These are phyloP conservation scores for Syzygium aqueum DNA, from an alignment of 345 rosid genomes.

Conservation along the genomic window DNA sequence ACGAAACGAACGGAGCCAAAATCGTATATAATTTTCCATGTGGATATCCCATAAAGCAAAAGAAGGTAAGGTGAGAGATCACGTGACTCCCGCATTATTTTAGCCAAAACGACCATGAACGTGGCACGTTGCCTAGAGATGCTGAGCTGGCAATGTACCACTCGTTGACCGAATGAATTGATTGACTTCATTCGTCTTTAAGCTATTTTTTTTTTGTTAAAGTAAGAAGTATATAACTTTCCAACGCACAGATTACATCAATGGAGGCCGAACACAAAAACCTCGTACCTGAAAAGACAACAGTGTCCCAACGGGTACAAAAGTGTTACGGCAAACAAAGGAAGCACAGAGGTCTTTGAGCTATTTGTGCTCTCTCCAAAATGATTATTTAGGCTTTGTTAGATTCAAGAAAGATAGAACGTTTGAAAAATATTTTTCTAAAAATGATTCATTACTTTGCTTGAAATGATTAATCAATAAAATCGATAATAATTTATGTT, in stretches of 20 bases:
- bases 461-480: too few relatives aligned
- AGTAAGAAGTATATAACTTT: too few relatives aligned
- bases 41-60: not conserved
- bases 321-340: too few relatives aligned
- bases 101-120: not conserved
- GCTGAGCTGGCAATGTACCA: not conserved
- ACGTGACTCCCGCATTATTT: not conserved
- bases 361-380: not conserved
- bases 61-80: not conserved
- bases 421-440: not conserved
- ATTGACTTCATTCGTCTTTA: not conserved
- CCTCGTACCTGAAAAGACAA: too few relatives aligned
- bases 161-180: not conserved
- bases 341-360: too few relatives aligned
- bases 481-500: not conserved
- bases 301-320: too few relatives aligned
- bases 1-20: too few relatives aligned
- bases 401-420: not conserved
- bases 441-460: too few relatives aligned
- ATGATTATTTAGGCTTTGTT: not conserved
- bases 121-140: not conserved
- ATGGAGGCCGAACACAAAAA: too few relatives aligned
- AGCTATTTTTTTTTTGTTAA: too few relatives aligned
- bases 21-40: not conserved
- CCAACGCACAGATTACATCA: too few relatives aligned